Base-by-base conservation (phyloP, 768 basidiomycete species). In the Leccinum uliginosum region DNA sequence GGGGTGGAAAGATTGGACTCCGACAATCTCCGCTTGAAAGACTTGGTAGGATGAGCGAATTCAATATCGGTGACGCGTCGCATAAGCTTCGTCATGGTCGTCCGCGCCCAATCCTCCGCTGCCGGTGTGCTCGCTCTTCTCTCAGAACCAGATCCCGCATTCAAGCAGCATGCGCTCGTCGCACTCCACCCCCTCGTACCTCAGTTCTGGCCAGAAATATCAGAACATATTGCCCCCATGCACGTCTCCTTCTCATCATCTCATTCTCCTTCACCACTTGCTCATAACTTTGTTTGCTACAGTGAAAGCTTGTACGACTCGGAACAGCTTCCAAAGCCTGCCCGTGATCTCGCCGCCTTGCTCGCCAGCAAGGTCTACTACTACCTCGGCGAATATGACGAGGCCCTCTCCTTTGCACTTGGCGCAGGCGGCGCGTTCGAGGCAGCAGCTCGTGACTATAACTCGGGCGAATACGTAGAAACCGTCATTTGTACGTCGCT, bases 331-430 rank as follows among this genome's bases (percentile, higher is more conserved):
- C 81, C 89, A 1, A 80, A 83, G 60, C 77, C 84, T 51, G 84
- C 88, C 14, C 87, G 90, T 35, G 83, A 90, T 65, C 82, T 86
- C 51, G 95, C 97, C 19, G 93, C 95, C 21, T 78, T 98, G 51
- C 80, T 99, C 27, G 89, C 91, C n/a, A 95, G 93, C 80, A 98
- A 98, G 72, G 91, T 98, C 50, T 98, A 98, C 74, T 98, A 93
- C 75, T 96, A 89, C 80, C 80, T 99, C 50, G 93, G 91, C 61
- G 91, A 93, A 71, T 91, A 96, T 64, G 93, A 95, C 67, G 97
- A 99, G 70, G 92, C 95, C 27, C 82, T 99, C 57, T 88, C 91
- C 12, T 98, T 98, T 67, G 97, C 97, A 21, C 84, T 99, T 48
- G 89, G 89, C 56, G 92, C 96, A 17, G 93, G 91, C 55, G 78